Percentiles rank a stretch among this genome's conserved stretches.
phyloP scores from a whole-genome alignment of 164 flowering plant genomes.

The Akebia trifoliata region DNA sequence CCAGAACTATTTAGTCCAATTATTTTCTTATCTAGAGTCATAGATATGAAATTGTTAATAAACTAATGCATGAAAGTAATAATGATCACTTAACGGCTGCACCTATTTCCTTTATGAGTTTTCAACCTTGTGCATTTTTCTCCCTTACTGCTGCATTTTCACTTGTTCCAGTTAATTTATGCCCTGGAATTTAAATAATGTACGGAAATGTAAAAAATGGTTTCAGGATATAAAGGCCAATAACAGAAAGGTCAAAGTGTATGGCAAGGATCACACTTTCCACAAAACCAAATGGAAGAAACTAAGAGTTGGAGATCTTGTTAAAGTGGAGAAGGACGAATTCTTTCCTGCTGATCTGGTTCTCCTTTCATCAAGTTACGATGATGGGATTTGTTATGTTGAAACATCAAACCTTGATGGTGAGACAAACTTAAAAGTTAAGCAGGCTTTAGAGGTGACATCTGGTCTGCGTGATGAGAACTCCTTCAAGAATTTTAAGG shows the following conservation, averaged over 20 bases:
- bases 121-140: too few species aligned
- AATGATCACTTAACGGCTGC: too few species aligned
- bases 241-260: slow-evolving; percentile 55
- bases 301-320: slow-evolving; percentile 70
- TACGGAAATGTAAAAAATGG: background rate
- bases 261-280: slow-evolving; percentile 30
- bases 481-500: slow-evolving; percentile 44
- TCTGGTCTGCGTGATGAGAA: slow-evolving; percentile 38
- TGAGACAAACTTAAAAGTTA: slow-evolving; percentile 76
- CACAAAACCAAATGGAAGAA: slow-evolving; percentile 56
- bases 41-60: too few species aligned
- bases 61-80: too few species aligned
- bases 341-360: slow-evolving; percentile 84
- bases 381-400: slow-evolving; percentile 79
- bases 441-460: slow-evolving; percentile 63
- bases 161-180: background rate
- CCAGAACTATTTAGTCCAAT: too few species aligned
- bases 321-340: slow-evolving; percentile 65
- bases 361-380: slow-evolving; percentile 74
- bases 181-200: background rate
- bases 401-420: slow-evolving; percentile 92
- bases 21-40: too few species aligned
- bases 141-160: background rate
- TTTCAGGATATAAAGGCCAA: slow-evolving; percentile 77
- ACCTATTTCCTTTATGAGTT: too few species aligned